These are phyloP conservation scores for Sporodiniella umbellata DNA, from an alignment of 371 early-diverging fungal species.

Conservation along the genomic window DNA sequence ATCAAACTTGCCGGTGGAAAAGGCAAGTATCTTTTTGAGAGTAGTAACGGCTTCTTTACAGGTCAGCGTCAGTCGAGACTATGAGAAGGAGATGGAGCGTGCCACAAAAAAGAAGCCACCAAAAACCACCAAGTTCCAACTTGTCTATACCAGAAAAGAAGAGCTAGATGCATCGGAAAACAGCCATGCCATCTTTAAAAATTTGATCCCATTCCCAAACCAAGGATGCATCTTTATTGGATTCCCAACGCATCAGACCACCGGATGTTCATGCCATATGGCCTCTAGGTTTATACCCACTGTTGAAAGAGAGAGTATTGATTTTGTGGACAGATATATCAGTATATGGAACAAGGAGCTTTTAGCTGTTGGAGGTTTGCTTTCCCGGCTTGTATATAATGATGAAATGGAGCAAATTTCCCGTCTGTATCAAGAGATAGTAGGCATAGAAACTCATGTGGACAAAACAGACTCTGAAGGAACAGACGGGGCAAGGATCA, in stretches of 20 bases:
- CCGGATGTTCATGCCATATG: conserved; percentile 81
- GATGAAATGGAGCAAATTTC: conserved; percentile 68
- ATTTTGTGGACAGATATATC: conserved; percentile 86
- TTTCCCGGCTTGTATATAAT: conserved; percentile 77
- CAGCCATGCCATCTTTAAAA: conserved; percentile 57
- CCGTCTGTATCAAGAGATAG: conserved; percentile 51
- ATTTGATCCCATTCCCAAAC: conserved; percentile 68
- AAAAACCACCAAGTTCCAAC: conserved; percentile 64
- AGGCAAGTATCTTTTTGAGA: conserved; percentile 67
- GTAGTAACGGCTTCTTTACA: conserved; percentile 64
- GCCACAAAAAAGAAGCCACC: conserved; percentile 90
- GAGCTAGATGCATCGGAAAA: conserved; percentile 74
- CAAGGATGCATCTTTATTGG: conserved; percentile 91
- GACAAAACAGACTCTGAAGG: conserved; percentile 27
- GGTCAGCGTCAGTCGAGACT: conserved; percentile 52
- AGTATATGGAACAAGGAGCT: conserved; percentile 85
- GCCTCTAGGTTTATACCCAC: conserved; percentile 90
- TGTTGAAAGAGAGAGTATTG: conserved; percentile 87
- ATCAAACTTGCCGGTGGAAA: conserved; percentile 32
- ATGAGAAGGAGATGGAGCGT: conserved; percentile 81
- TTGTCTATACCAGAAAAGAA: conserved; percentile 72
- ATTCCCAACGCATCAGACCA: conserved; percentile 90
- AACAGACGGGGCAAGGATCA: conserved; percentile 30
- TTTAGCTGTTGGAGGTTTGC: conserved; percentile 67
- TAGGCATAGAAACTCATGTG: conserved; percentile 29